A percentile compares a stretch with the other conserved stretches of the same genome.
These are phyloP conservation scores for Penicillium angulare DNA, from an alignment of 495 filamentous ascomycete genomes.

Conservation along the genomic window DNA sequence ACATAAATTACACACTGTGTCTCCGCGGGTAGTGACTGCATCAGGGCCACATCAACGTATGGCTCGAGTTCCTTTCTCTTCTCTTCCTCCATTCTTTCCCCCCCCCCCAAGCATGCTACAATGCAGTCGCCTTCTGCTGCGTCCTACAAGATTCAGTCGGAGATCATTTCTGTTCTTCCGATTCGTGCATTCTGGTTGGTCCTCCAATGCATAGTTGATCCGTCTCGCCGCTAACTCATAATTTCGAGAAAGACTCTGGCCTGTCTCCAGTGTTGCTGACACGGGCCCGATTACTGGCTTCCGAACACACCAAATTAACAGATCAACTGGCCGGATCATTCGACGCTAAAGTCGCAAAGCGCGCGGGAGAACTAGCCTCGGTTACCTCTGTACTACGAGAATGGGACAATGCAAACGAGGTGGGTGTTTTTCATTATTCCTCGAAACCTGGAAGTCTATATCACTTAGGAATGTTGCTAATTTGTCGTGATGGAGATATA, in stretches of 20 bases:
- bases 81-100: background rate
- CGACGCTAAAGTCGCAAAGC: conserved; percentile 70
- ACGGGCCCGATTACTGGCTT: conserved; percentile 61
- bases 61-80: too few relatives aligned
- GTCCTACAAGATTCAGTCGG: conserved; percentile 18
- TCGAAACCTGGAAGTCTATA: too few relatives aligned
- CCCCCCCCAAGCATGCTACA: conserved; percentile 32
- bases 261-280: conserved; percentile 61
- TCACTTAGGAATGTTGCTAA: background rate
- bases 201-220: background rate
- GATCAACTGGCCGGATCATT: conserved; percentile 60
- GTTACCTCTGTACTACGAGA: conserved; percentile 67
- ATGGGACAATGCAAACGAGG: conserved; percentile 51
- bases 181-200: conserved; percentile 30
- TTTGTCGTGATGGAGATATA: conserved; percentile 16
- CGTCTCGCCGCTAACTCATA: conserved; percentile 2
- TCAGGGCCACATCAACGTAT: too few relatives aligned
- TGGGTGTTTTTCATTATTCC: conserved; percentile 10
- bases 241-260: conserved; percentile 37
- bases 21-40: background rate
- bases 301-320: conserved; percentile 65
- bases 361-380: conserved; percentile 70
- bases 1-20: conserved; percentile 23
- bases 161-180: conserved; percentile 15
- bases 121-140: conserved; percentile 31